Percentiles rank a stretch among this genome's conserved stretches.
Evolutionary conservation across 2,329 filamentous ascomycete genomes (phyloP).

Genomic region (Colletotrichum sp.): DNA sequence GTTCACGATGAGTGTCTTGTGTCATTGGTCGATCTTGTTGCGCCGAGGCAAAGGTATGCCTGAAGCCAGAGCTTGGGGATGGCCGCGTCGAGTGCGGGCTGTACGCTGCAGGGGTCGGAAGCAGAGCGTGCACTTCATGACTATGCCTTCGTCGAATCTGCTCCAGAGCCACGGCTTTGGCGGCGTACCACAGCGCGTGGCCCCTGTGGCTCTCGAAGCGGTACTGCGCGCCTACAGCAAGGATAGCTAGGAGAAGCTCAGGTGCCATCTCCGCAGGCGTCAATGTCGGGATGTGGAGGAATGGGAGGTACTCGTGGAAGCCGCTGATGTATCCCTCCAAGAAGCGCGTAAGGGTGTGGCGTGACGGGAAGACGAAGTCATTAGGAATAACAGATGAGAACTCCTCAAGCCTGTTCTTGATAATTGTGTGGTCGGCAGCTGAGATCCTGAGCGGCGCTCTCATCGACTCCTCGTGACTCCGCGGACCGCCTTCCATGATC

Average conservation of each 20-base stretch:
- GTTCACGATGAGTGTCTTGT: conserved; percentile 64
- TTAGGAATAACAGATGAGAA: conserved; percentile 65
- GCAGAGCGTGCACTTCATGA: conserved; percentile 59
- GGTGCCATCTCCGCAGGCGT: conserved; percentile 68
- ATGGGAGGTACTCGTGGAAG: conserved; percentile 63
- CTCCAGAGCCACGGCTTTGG: conserved; percentile 62
- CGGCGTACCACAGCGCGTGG: conserved; percentile 66
- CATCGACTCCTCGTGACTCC: conserved; percentile 45
- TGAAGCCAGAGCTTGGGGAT: conserved; percentile 61
- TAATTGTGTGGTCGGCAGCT: conserved; percentile 57
- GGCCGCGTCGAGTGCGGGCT: conserved; percentile 65
- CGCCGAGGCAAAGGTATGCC: conserved; percentile 64
- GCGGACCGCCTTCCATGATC: conserved; percentile 37
- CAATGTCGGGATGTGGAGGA: conserved; percentile 73
- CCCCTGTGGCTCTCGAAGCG: conserved; percentile 65
- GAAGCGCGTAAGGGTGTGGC: conserved; percentile 72
- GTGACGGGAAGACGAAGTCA: conserved; percentile 72
- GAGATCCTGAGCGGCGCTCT: conserved; percentile 54
- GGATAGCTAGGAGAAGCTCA: conserved; percentile 70
- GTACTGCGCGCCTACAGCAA: conserved; percentile 72
- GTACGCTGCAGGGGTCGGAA: conserved; percentile 63
- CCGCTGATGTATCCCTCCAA: conserved; percentile 74
- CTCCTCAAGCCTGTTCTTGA: conserved; percentile 64
- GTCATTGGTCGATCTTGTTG: conserved; percentile 62
- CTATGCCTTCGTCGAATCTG: conserved; percentile 64